These are phyloP conservation scores for Artemisia argyi DNA, from an alignment of 129 eudicot genomes.

Conservation along the genomic window DNA sequence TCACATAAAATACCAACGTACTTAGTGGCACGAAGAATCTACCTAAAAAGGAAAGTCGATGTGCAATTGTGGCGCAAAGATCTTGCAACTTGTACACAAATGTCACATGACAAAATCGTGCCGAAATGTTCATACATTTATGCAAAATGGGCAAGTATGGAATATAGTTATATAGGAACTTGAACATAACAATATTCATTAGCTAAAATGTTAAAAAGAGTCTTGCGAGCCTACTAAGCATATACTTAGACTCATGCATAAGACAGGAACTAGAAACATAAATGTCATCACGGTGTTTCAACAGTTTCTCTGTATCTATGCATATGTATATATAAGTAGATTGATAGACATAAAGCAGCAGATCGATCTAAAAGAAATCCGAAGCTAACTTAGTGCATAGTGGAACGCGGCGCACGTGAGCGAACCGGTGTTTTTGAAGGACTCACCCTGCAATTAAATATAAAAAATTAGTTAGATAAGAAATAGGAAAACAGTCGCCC, in stretches of 20 bases:
- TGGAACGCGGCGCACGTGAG: slow-evolving; percentile 66
- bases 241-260: slow-evolving; percentile 38
- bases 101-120: background rate
- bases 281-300: slow-evolving; percentile 20
- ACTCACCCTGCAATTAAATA: slow-evolving; percentile 62
- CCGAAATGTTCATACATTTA: slow-evolving; percentile 1
- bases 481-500: background rate
- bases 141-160: slow-evolving; percentile 13
- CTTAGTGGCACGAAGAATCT: background rate
- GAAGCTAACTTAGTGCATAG: slow-evolving; percentile 40
- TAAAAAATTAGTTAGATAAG: background rate
- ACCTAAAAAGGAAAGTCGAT: background rate
- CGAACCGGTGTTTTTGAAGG: slow-evolving; percentile 91
- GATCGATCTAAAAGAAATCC: slow-evolving; percentile 23
- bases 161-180: background rate
- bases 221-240: slow-evolving; percentile 23
- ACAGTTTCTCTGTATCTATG: slow-evolving; percentile 25
- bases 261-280: slow-evolving; percentile 30
- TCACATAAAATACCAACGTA: too few relatives aligned
- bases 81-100: slow-evolving; percentile 16
- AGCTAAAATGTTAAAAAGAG: slow-evolving; percentile 25
- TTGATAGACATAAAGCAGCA: slow-evolving; percentile 22
- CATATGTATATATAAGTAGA: slow-evolving; percentile 12
- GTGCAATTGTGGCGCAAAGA: background rate
- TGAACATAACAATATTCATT: slow-evolving; percentile 8